Percentiles rank a stretch among this genome's conserved stretches.
These are phyloP conservation scores for Kregervanrija pseudodelftensis DNA, from an alignment of 805 yeast species.

Conservation along the genomic window DNA sequence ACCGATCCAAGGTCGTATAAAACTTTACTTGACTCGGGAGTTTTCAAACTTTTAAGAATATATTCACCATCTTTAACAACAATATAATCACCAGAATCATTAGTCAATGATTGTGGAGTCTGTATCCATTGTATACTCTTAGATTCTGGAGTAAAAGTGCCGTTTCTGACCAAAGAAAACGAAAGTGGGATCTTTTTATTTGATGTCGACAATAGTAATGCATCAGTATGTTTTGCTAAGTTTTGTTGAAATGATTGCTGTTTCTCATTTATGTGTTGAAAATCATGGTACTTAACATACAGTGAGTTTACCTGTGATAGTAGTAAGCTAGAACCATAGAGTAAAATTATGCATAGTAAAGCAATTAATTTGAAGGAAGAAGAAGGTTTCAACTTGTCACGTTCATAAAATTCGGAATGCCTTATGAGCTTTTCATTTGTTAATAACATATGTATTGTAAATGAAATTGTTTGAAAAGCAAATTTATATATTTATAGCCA, in stretches of 20 bases:
- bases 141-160: slow-evolving; percentile 45
- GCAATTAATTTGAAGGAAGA: slow-evolving; percentile 3
- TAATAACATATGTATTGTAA: too few relatives aligned
- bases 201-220: background rate
- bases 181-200: slow-evolving; percentile 24
- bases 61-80: slow-evolving; percentile 42
- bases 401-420: too few relatives aligned
- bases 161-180: slow-evolving; percentile 43
- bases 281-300: slow-evolving; percentile 1
- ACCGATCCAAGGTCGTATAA: slow-evolving; percentile 41
- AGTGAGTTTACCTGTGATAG: slow-evolving; percentile 5
- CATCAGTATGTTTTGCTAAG: background rate
- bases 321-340: slow-evolving; percentile 21
- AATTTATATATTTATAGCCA: too few relatives aligned
- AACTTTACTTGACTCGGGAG: slow-evolving; percentile 35
- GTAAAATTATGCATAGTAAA: slow-evolving; percentile 4
- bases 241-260: too few relatives aligned
- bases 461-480: too few relatives aligned
- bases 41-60: slow-evolving; percentile 45
- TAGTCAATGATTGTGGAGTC: slow-evolving; percentile 37
- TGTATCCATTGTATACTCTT: slow-evolving; percentile 66
- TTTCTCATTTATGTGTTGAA: background rate
- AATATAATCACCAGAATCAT: slow-evolving; percentile 65
- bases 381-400: background rate
- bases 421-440: too few relatives aligned